Percentiles rank a stretch among this genome's conserved stretches.
Conservation (phyloP, 352 stramenopile genomes). For the Phytopythium oedochilum region DNA sequence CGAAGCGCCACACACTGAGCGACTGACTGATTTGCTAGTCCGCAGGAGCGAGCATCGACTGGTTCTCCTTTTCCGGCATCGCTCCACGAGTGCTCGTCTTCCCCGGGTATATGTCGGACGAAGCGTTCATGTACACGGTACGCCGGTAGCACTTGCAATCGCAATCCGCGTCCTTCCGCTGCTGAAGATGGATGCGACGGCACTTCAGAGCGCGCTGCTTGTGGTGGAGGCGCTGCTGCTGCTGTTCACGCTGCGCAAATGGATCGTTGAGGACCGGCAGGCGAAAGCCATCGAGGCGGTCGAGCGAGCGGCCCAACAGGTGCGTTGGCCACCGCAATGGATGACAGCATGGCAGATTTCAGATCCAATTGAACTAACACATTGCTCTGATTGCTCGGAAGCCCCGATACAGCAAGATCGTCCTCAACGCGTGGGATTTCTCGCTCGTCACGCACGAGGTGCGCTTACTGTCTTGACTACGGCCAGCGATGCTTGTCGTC, state of each 20-base stretch:
- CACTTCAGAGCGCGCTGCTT: slow-evolving; percentile 32
- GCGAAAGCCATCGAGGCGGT: slow-evolving; percentile 51
- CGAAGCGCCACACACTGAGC: too few species aligned
- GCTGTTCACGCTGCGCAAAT: slow-evolving; percentile 59
- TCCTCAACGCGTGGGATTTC: slow-evolving; percentile 79
- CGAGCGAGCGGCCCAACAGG: slow-evolving; percentile 38
- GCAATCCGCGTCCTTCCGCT: not conserved
- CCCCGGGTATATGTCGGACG: slow-evolving; percentile 46
- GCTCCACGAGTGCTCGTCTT: slow-evolving; percentile 51
- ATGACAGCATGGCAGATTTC: not conserved
- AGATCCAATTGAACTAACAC: not conserved
- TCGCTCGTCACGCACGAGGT: slow-evolving; percentile 37
- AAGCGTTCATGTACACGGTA: slow-evolving; percentile 57
- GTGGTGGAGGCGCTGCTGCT: slow-evolving; percentile 47
- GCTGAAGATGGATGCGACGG: not conserved
- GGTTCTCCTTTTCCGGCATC: slow-evolving; percentile 36
- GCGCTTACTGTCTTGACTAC: not conserved
- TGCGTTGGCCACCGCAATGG: too few species aligned
- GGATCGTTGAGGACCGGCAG: slow-evolving; percentile 63
- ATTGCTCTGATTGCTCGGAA: slow-evolving; percentile 4
- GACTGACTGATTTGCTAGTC: not conserved
- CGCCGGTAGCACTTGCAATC: not conserved
- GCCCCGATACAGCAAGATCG: slow-evolving; percentile 51
- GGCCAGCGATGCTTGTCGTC: not conserved
- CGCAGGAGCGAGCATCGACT: slow-evolving; percentile 16